Base-by-base conservation (phyloP, 2,329 filamentous ascomycete species). In the Aspergillus sp. region DNA sequence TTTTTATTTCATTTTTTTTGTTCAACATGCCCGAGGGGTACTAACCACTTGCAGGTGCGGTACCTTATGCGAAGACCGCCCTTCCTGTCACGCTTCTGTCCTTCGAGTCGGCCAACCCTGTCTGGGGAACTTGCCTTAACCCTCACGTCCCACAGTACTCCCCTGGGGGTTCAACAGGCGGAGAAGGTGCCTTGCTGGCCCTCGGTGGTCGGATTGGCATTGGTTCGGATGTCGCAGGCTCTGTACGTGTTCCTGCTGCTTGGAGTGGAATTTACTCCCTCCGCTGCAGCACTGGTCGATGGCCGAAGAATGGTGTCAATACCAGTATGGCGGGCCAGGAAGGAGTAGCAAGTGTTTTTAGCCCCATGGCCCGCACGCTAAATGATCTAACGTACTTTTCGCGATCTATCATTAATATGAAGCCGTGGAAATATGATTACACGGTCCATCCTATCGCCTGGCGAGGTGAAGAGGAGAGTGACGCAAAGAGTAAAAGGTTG, bases 291-390 rank as follows among this genome's bases (percentile, higher is more conserved):
- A 96, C 90, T 1, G 93, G 93, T 2, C 84, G 93, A 49, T 97
- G 93, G 91, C 91, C 91, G 1, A 96, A 96, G 73, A 82, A 85
- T 43, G 91, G 91, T 9, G 87, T 91, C 71, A 85, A 84, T 60
- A 96, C 93, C 0, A 93, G 89, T 66, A 96, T 96, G 91, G 87
- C 90, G 0, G 93, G 93, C 0, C 92, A 97, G 71, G 93, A 97
- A 70, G 93, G 92, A 0, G 87, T 97, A 33, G 87, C 91, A 1
- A 90, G 89, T 62, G 91, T 96, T 19, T 96, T 93, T 76, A 93
- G 90, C 57, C 93, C 93, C 5, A 97, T 98, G 93, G 86, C 93
- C 3, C 84, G 92, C 53, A 96, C 92, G 0, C 76, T 96, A 58
- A 84, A 87, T 62, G 93, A 97, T 69, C 77, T 97, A 60, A 83